A percentile compares a stretch with the other conserved stretches of the same genome.
Evolutionary conservation across 768 basidiomycete genomes (phyloP).

Genomic region (Suillus hirtellus): DNA sequence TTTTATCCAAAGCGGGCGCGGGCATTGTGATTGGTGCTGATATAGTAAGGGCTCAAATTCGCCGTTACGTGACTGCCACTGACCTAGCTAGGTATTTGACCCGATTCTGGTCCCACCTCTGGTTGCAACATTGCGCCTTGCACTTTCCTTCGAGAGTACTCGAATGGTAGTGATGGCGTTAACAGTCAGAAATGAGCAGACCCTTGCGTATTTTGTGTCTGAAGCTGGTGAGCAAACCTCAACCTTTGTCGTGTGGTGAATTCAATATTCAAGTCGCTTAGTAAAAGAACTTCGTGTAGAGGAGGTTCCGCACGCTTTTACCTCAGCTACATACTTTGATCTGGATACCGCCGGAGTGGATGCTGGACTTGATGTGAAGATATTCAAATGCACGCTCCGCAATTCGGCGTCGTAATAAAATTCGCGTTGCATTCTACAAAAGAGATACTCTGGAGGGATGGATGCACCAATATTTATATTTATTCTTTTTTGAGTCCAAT

Average conservation of each 20-base stretch:
- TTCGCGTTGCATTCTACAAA: background rate
- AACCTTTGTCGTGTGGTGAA: slow-evolving; percentile 4
- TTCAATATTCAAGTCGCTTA: slow-evolving; percentile 5
- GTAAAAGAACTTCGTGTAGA: slow-evolving; percentile 28
- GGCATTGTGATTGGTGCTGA: slow-evolving; percentile 76
- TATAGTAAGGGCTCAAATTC: slow-evolving; percentile 38
- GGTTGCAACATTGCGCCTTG: slow-evolving; percentile 44
- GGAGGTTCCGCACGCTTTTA: slow-evolving; percentile 24
- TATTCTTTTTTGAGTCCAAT: no score
- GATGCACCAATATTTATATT: no score
- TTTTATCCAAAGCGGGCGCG: slow-evolving; percentile 44
- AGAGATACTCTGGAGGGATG: background rate
- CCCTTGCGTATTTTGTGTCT: slow-evolving; percentile 46
- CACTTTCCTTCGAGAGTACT: slow-evolving; percentile 23
- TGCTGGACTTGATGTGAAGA: slow-evolving; percentile 40
- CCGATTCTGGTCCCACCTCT: slow-evolving; percentile 60
- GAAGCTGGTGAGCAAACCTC: slow-evolving; percentile 28
- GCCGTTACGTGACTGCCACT: background rate
- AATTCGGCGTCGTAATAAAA: background rate
- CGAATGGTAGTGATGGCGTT: slow-evolving; percentile 39
- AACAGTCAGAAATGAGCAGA: slow-evolving; percentile 54
- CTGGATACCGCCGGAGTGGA: slow-evolving; percentile 32
- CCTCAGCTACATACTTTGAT: slow-evolving; percentile 19
- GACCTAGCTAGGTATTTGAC: slow-evolving; percentile 61
- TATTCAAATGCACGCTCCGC: slow-evolving; percentile 41